Evolutionary conservation across 176 grass and related monocot genomes (phyloP).

Genomic region (Phyllostachys edulis): DNA sequence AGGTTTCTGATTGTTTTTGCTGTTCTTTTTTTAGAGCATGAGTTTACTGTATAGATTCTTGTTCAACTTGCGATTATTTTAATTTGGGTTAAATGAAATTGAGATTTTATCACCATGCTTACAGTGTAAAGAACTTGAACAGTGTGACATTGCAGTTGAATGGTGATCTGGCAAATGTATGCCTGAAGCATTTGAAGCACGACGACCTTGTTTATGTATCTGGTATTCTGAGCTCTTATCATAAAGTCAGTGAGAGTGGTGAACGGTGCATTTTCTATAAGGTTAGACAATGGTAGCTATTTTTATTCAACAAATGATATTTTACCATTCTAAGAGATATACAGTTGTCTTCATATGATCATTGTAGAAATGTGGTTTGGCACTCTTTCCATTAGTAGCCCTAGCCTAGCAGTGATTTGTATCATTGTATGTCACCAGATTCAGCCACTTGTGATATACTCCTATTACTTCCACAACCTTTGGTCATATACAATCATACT

Average conservation of each 20-base stretch:
- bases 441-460: neutral
- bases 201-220: constrained; percentile 56
- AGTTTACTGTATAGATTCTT: neutral
- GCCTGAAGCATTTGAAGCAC: constrained; percentile 50
- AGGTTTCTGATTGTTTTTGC: neutral
- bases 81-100: neutral
- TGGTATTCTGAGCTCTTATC: constrained; percentile 32
- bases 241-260: constrained; percentile 33
- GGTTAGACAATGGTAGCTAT: constrained; percentile 29
- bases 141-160: constrained; percentile 40
- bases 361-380: neutral
- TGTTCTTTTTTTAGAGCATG: neutral
- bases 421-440: constrained; percentile 16
- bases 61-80: neutral
- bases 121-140: constrained; percentile 8
- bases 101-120: constrained; percentile 3
- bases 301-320: neutral
- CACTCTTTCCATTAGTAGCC: neutral
- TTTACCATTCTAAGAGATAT: constrained; percentile 14
- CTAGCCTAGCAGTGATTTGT: neutral
- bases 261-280: constrained; percentile 31
- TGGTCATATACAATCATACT: neutral
- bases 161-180: constrained; percentile 31
- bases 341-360: neutral
- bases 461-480: neutral